Percentiles rank a stretch among this genome's conserved stretches.
These are phyloP conservation scores for Tephrocybe sp. DNA, from an alignment of 768 basidiomycete genomes.

Conservation along the genomic window DNA sequence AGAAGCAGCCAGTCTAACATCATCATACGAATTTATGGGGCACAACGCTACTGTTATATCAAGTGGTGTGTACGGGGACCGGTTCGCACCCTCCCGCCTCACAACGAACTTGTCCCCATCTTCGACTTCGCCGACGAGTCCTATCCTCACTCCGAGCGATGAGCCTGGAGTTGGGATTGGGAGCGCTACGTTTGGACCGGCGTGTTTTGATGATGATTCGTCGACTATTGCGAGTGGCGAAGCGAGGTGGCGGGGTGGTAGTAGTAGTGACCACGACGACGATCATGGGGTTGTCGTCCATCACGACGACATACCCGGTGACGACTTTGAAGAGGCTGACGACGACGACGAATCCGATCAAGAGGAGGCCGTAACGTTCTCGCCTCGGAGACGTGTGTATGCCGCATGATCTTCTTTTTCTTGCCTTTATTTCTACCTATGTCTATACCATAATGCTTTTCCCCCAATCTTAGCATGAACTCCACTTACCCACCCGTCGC, in stretches of 20 bases:
- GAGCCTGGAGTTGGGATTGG: slow-evolving; percentile 13
- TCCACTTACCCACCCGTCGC: neutral
- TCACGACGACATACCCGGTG: neutral
- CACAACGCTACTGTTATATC: slow-evolving; percentile 30
- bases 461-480: neutral
- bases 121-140: neutral
- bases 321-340: slow-evolving; percentile 16
- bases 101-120: slow-evolving; percentile 4
- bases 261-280: slow-evolving; percentile 30
- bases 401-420: neutral
- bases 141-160: slow-evolving; percentile 2
- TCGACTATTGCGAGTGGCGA: slow-evolving; percentile 49
- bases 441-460: neutral
- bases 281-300: slow-evolving; percentile 6
- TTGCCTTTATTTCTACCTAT: neutral
- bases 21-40: slow-evolving; percentile 42
- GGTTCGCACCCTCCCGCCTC: slow-evolving; percentile 15
- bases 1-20: slow-evolving; percentile 31
- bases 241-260: slow-evolving; percentile 13
- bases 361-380: slow-evolving; percentile 30
- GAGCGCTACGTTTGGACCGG: slow-evolving; percentile 20
- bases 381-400: slow-evolving; percentile 22
- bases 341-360: slow-evolving; percentile 20
- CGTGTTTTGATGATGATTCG: slow-evolving; percentile 45
- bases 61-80: slow-evolving; percentile 13